These are phyloP conservation scores for Zasmidium angulare DNA, from an alignment of 2,329 filamentous ascomycete genomes.

Conservation along the genomic window DNA sequence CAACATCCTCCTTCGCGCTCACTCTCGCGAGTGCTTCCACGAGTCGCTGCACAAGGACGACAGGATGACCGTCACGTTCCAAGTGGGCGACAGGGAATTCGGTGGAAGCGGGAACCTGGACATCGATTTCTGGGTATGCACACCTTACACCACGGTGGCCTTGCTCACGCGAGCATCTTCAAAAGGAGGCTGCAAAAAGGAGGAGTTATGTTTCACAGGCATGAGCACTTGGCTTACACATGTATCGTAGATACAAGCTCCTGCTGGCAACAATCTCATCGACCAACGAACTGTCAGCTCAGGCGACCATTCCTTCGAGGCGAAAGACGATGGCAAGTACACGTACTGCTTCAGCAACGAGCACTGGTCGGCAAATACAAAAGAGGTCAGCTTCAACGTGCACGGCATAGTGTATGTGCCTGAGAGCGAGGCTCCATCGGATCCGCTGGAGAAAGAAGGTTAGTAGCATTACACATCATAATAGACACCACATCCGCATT, in stretches of 20 bases:
- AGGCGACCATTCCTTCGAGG: constrained; percentile 90
- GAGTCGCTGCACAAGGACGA: constrained; percentile 90
- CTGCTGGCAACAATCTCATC: constrained; percentile 70
- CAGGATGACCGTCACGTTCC: constrained; percentile 97
- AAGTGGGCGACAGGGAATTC: constrained; percentile 95
- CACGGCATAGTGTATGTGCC: constrained; percentile 97
- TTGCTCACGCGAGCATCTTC: neutral
- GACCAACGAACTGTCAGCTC: constrained; percentile 80
- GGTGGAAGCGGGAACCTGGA: constrained; percentile 91
- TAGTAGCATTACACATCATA: constrained; percentile 32
- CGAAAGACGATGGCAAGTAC: constrained; percentile 82
- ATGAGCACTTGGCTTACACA: constrained; percentile 9
- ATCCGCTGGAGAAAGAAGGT: constrained; percentile 91
- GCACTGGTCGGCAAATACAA: constrained; percentile 92
- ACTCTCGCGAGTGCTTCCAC: constrained; percentile 97
- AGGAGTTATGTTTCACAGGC: neutral
- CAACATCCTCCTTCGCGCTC: constrained; percentile 92
- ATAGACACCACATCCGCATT: neutral
- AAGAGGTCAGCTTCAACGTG: constrained; percentile 99
- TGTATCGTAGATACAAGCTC: constrained; percentile 69
- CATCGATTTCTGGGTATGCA: constrained; percentile 92
- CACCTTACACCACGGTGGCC: neutral
- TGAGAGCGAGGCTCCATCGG: constrained; percentile 77
- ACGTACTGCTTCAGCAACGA: constrained; percentile 99
- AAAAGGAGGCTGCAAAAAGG: neutral